Conservation (phyloP, 2,329 filamentous ascomycete genomes). For the Hypoxylon sp. region DNA sequence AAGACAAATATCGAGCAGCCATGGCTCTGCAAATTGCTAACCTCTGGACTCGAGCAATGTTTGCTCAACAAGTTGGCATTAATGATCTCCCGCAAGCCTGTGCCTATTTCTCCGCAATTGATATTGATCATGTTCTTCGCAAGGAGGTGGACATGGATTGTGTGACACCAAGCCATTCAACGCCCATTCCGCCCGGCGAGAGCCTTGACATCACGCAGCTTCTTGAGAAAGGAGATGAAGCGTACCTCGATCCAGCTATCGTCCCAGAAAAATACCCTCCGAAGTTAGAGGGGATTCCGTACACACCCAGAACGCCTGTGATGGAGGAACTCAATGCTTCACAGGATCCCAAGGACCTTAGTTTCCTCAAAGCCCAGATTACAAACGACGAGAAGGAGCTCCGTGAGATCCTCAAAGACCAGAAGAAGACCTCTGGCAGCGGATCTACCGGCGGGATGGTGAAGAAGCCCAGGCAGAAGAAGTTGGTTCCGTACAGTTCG, state of each 20-base stretch:
- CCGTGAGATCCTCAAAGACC: constrained; percentile 76
- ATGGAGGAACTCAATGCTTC: constrained; percentile 78
- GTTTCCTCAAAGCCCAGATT: constrained; percentile 89
- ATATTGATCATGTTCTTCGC: constrained; percentile 94
- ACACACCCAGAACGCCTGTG: constrained; percentile 80
- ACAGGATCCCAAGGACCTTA: constrained; percentile 62
- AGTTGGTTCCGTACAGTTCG: constrained; percentile 57
- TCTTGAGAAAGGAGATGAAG: constrained; percentile 78
- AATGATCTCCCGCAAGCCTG: constrained; percentile 93
- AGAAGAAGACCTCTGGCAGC: constrained; percentile 58
- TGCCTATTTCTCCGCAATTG: constrained; percentile 95
- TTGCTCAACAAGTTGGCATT: constrained; percentile 96
- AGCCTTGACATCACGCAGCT: constrained; percentile 86
- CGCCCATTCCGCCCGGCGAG: constrained; percentile 86
- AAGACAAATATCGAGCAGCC: constrained; percentile 89
- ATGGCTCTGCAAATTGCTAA: constrained; percentile 96
- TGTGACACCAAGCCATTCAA: constrained; percentile 87
- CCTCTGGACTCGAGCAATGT: constrained; percentile 97
- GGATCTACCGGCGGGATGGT: constrained; percentile 20
- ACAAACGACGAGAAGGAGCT: constrained; percentile 81
- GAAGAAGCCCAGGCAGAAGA: constrained; percentile 47
- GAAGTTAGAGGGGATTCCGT: constrained; percentile 72
- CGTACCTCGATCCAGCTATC: constrained; percentile 77
- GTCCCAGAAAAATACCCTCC: constrained; percentile 69
- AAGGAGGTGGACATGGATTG: constrained; percentile 99